These are phyloP conservation scores for Saturnispora ahearnii DNA, from an alignment of 805 yeast genomes.

Conservation along the genomic window DNA sequence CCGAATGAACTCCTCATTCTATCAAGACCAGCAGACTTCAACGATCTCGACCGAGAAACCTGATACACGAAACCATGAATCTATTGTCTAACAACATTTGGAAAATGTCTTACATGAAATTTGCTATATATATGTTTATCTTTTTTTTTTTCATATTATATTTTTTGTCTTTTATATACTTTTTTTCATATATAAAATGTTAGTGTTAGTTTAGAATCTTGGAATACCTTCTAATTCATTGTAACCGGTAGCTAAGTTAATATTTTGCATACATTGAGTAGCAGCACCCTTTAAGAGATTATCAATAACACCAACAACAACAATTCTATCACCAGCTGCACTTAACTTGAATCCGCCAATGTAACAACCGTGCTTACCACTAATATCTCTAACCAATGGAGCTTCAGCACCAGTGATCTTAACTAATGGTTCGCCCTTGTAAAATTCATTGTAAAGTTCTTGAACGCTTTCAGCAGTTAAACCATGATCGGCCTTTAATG, in stretches of 20 bases:
- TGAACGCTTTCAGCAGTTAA: slow-evolving; percentile 76
- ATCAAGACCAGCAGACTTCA: too few species aligned
- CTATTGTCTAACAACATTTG: too few species aligned
- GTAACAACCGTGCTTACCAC: slow-evolving; percentile 91
- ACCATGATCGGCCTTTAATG: slow-evolving; percentile 49
- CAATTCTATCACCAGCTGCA: slow-evolving; percentile 81
- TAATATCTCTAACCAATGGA: slow-evolving; percentile 83
- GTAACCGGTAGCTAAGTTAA: slow-evolving; percentile 81
- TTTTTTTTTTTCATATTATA: too few species aligned
- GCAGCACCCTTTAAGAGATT: slow-evolving; percentile 97
- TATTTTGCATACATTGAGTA: slow-evolving; percentile 95
- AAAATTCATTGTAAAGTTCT: slow-evolving; percentile 78
- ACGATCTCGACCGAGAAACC: too few species aligned
- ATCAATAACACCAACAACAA: slow-evolving; percentile 90
- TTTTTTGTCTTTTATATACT: background rate
- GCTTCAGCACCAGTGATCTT: slow-evolving; percentile 88
- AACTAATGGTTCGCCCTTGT: slow-evolving; percentile 77
- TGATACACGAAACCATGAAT: too few species aligned
- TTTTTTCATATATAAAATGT: background rate
- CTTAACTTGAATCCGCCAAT: slow-evolving; percentile 95
- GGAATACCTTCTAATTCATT: slow-evolving; percentile 97
- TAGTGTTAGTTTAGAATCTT: background rate
- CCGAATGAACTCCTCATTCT: too few species aligned
- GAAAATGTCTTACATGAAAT: too few species aligned
- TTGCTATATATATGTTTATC: too few species aligned